Percentiles rank a stretch among this genome's conserved stretches.
These are phyloP conservation scores for Apocynum venetum DNA, from an alignment of 257 asterid species.

Conservation along the genomic window DNA sequence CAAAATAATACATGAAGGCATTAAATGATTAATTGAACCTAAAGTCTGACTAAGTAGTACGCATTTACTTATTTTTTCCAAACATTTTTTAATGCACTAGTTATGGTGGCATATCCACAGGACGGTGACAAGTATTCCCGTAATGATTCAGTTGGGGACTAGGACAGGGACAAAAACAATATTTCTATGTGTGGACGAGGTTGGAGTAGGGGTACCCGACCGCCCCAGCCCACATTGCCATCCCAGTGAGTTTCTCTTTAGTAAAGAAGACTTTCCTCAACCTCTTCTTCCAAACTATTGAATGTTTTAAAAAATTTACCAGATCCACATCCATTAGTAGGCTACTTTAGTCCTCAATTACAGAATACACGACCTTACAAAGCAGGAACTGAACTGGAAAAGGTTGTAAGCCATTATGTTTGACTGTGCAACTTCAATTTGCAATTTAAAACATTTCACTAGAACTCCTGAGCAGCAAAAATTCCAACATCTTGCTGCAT, in stretches of 20 bases:
- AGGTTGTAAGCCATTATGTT: not conserved
- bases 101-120: no score
- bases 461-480: not conserved
- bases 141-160: no score
- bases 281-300: not conserved
- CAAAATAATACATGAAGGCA: no score
- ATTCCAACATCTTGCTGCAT: not conserved
- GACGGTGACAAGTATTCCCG: no score
- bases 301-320: not conserved
- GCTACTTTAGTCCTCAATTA: not conserved
- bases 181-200: no score
- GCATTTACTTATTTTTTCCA: no score
- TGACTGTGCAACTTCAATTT: not conserved
- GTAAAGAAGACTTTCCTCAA: not conserved
- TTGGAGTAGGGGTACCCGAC: no score
- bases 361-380: not conserved
- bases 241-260: not conserved
- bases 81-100: no score
- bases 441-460: not conserved
- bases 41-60: no score
- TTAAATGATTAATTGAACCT: no score
- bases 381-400: not conserved
- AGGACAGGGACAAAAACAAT: no score
- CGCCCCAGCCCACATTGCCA: no score
- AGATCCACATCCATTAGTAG: not conserved